Evolutionary conservation across 371 early-diverging fungal genomes (phyloP).

Genomic region (Lichtheimia ramosa): DNA sequence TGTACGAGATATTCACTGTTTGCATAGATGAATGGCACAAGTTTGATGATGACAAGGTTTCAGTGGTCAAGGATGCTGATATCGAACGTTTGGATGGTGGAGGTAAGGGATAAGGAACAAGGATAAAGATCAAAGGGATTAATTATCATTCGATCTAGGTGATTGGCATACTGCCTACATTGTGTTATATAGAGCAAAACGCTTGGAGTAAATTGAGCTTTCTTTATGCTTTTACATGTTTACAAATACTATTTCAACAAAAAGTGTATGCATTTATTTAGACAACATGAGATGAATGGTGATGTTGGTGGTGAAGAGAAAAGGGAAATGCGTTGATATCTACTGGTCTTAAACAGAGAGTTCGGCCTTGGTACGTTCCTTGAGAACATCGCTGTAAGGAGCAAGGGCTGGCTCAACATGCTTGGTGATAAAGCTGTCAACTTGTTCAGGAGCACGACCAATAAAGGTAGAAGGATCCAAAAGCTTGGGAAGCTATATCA

Average conservation of each 20-base stretch:
- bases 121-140: neutral
- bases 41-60: constrained; percentile 96
- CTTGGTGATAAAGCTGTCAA: constrained; percentile 77
- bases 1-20: neutral
- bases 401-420: constrained; percentile 87
- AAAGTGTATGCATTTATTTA: neutral
- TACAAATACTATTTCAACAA: neutral
- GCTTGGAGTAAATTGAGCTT: constrained; percentile 6
- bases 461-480: constrained; percentile 92
- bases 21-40: constrained; percentile 82
- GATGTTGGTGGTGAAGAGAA: neutral
- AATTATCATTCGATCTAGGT: constrained; percentile 21
- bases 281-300: neutral
- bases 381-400: constrained; percentile 66
- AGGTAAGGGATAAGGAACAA: constrained; percentile 29
- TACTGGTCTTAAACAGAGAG: constrained; percentile 56
- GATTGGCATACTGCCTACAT: constrained; percentile 89
- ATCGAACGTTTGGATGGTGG: constrained; percentile 93
- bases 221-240: neutral
- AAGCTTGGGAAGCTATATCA: constrained; percentile 64
- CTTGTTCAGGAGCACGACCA: constrained; percentile 95
- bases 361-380: constrained; percentile 55
- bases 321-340: neutral
- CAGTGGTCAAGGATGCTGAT: constrained; percentile 80
- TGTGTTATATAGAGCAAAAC: constrained; percentile 74